Conservation (phyloP, 106 monocot genomes). For the Iris macrosiphon region DNA sequence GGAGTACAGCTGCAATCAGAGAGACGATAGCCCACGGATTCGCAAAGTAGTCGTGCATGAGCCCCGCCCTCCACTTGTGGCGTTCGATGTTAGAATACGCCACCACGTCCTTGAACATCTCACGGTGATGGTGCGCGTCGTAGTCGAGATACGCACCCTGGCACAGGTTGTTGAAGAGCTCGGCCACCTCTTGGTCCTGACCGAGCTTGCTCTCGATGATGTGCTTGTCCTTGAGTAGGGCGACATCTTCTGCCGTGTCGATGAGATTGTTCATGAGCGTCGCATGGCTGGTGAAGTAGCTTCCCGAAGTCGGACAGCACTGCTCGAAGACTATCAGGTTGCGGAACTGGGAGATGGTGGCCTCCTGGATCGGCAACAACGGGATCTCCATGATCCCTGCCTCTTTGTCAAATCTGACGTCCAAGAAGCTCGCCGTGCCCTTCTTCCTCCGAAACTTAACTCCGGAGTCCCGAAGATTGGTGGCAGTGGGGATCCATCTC, state of each 20-base stretch:
- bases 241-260: slow-evolving; percentile 13
- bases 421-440: neutral
- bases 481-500: slow-evolving; percentile 15
- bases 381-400: slow-evolving; percentile 22
- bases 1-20: too few relatives aligned
- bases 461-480: slow-evolving; percentile 16
- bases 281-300: slow-evolving; percentile 10
- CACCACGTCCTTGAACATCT: too few relatives aligned
- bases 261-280: slow-evolving; percentile 30
- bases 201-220: slow-evolving; percentile 16
- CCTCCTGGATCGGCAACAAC: neutral
- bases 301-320: neutral
- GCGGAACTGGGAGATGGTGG: neutral
- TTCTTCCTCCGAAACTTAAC: slow-evolving; percentile 19
- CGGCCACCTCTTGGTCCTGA: slow-evolving; percentile 13
- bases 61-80: too few relatives aligned
- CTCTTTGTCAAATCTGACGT: slow-evolving; percentile 11
- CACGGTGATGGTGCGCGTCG: too few relatives aligned
- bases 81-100: too few relatives aligned
- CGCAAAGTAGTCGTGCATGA: too few relatives aligned
- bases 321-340: slow-evolving; percentile 44
- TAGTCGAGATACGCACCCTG: too few relatives aligned
- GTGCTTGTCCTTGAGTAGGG: slow-evolving; percentile 10
- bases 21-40: too few relatives aligned
- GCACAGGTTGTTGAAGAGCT: slow-evolving; percentile 18